These are phyloP conservation scores for Delphinella strobiligena DNA, from an alignment of 2,329 filamentous ascomycete species.

Conservation along the genomic window DNA sequence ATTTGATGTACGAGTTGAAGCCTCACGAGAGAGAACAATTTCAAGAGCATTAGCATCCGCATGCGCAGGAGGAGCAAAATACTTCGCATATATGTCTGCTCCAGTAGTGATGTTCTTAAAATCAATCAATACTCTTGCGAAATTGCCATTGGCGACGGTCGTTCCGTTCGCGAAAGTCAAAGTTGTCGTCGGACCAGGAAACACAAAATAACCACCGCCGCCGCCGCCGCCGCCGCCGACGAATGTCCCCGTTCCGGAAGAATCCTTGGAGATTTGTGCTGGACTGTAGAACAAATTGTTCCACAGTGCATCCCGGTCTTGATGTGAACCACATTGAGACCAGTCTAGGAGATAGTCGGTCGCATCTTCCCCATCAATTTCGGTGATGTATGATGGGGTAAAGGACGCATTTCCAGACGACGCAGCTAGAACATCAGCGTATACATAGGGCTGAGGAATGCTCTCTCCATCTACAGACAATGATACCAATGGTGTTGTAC, in stretches of 20 bases:
- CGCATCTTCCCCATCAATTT: conserved; percentile 47
- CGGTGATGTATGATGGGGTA: conserved; percentile 36
- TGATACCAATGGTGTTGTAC: conserved; percentile 42
- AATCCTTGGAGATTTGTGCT: conserved; percentile 29
- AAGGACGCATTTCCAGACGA: conserved; percentile 28
- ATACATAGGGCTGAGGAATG: conserved; percentile 46
- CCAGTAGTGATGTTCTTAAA: conserved; percentile 32
- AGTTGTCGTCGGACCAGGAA: conserved; percentile 31
- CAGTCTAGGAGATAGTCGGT: conserved; percentile 37
- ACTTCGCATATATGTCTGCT: conserved; percentile 28
- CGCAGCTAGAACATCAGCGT: conserved; percentile 33
- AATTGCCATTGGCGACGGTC: conserved; percentile 27
- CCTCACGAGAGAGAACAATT: conserved; percentile 2
- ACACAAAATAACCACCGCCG: conserved; percentile 26
- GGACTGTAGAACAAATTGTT: conserved; percentile 37
- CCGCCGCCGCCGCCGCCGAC: conserved; percentile 30
- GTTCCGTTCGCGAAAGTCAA: conserved; percentile 35
- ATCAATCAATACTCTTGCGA: conserved; percentile 28
- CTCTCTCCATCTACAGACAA: conserved; percentile 48
- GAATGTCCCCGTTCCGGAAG: conserved; percentile 31
- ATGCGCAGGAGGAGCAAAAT: conserved; percentile 15
- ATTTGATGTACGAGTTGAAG: conserved; percentile 9
- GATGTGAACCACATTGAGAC: conserved; percentile 35
- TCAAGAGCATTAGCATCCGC: conserved; percentile 15
- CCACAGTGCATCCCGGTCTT: conserved; percentile 48